These are phyloP conservation scores for Camellia lanceoleosa DNA, from an alignment of 148 eudicot species.

Conservation along the genomic window DNA sequence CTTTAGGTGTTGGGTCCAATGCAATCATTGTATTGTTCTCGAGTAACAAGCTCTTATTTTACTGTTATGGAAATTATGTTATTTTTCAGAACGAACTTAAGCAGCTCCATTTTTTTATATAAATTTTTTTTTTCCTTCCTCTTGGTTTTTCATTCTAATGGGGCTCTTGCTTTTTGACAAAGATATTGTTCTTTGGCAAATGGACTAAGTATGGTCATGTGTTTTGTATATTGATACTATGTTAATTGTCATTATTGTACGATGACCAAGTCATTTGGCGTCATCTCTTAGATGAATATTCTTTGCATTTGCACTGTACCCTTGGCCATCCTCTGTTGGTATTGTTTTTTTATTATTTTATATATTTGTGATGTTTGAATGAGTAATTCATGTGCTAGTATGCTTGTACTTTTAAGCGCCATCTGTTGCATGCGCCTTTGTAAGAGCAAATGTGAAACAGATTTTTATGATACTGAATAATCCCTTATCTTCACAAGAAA, in stretches of 20 bases:
- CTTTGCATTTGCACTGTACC: background rate
- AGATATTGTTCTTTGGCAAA: background rate
- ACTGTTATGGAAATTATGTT: background rate
- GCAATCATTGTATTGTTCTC: background rate
- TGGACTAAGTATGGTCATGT: background rate
- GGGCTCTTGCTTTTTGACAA: background rate
- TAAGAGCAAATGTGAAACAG: background rate
- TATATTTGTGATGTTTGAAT: background rate
- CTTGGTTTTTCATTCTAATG: background rate
- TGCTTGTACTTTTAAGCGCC: background rate
- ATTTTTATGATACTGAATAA: background rate
- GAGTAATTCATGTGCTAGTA: background rate
- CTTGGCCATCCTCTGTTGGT: background rate
- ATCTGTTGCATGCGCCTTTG: background rate
- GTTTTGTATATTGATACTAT: background rate
- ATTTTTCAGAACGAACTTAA: background rate
- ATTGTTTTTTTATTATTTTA: background rate
- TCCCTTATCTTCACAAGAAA: background rate
- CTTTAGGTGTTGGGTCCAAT: background rate
- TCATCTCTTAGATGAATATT: background rate
- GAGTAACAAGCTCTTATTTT: background rate
- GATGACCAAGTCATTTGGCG: background rate
- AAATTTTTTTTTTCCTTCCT: no score
- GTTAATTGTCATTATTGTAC: background rate
- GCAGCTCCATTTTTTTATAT: no score